Conservation (phyloP, 805 yeast species). For the Diddensiella caesifluorescens region DNA sequence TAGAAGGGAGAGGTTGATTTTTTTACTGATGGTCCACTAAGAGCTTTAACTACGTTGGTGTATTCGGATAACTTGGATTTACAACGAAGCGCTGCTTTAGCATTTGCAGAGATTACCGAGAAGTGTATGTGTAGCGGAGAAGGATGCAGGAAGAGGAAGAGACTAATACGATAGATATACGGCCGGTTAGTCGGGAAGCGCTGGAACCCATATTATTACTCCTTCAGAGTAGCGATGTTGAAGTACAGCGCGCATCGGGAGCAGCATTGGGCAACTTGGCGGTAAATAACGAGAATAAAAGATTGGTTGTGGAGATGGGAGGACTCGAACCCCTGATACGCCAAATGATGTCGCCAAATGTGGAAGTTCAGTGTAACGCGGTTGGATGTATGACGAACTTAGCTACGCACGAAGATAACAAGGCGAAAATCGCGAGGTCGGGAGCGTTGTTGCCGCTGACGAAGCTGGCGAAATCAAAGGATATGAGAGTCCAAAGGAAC, state of each 20-base stretch:
- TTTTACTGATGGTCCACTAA: conserved; percentile 71
- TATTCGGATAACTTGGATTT: conserved; percentile 92
- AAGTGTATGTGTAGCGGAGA: conserved; percentile 37
- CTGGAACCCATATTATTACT: conserved; percentile 88
- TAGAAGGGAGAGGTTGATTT: conserved; percentile 70
- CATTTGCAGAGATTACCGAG: conserved; percentile 97
- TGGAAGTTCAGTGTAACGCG: conserved; percentile 98
- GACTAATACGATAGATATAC: conserved; percentile 47
- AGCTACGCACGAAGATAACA: conserved; percentile 97
- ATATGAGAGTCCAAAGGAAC: conserved; percentile 93
- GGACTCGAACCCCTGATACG: conserved; percentile 93
- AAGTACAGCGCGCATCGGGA: conserved; percentile 97
- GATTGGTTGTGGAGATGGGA: conserved; percentile 94
- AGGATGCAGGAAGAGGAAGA: not conserved
- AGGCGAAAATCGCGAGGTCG: conserved; percentile 89
- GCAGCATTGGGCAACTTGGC: conserved; percentile 98
- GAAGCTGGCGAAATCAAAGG: conserved; percentile 88
- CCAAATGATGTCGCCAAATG: conserved; percentile 96
- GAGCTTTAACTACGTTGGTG: conserved; percentile 87
- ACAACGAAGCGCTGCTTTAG: conserved; percentile 95
- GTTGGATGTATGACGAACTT: conserved; percentile 97
- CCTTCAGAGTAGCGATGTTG: conserved; percentile 81
- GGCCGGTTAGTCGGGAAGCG: conserved; percentile 85
- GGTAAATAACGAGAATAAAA: conserved; percentile 90
- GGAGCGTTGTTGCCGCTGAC: conserved; percentile 96